Base-by-base conservation (phyloP, 169 alveolate genomes). In the Cryptosporidium sp. region DNA sequence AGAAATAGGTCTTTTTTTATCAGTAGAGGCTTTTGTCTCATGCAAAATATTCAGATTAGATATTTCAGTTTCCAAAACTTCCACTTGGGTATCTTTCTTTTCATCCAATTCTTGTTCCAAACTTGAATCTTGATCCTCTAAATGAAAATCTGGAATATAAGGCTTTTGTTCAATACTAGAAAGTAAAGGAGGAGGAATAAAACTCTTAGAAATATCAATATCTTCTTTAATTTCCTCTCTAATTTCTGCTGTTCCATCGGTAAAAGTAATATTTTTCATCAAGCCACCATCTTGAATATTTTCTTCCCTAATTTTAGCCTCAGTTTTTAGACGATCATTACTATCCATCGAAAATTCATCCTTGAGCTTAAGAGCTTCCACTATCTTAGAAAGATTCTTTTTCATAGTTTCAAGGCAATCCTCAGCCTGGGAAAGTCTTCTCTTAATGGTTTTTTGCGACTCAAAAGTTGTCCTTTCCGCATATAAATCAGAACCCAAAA, bases 201-300 rank as follows among this genome's bases (percentile, higher is more conserved):
- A 37, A 3, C 26, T 65, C 18, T 70, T 29, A 23, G 39, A 62
- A 0, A 45, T 67, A 18, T 62, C 62, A 26, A 26, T 5, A 26
- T 80, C 89, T 21, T 80, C 74, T 3, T n/a, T 12, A 26, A 80
- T 61, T 37, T 80, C 89, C 12, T 80, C 86, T 43, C 71, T 73
- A 12, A 73, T 73, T 39, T 73, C 86, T 18, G 86, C 86, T 18
- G 68, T 51, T 16, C 86, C 86, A 37, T 73, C 71, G 7, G 31
- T 50, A 41, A 73, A 73, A 9, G 29, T 55, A 29, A 73, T 59
- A 39, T 59, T 73, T 50, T 45, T n/a, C 9, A 39, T 6, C 3
- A 33, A 43, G 6, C 12, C 65, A n/a, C 7, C 14, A 37, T 16
- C 65, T 70, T 21, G 48, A 70, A 7, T 39, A 9, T 9, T 31